Percentiles rank a stretch among this genome's conserved stretches.
phyloP scores from a whole-genome alignment of 2,329 filamentous ascomycete species.

The Samsoniella hepiali region DNA sequence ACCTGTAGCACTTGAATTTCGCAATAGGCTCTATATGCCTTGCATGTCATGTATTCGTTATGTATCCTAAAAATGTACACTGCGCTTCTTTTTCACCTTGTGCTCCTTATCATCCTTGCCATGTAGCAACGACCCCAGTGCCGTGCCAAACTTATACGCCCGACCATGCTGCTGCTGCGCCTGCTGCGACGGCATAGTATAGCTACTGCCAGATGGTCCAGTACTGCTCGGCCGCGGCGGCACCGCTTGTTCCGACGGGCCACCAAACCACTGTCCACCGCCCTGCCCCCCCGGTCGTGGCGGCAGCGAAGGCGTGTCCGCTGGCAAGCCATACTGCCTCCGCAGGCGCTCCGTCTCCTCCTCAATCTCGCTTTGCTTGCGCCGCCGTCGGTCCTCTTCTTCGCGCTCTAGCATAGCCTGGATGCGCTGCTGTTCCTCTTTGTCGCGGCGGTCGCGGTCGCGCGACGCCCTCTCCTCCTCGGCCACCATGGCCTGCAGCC shows the following conservation, averaged over 20 bases:
- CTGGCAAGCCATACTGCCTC: constrained; percentile 59
- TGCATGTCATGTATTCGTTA: not conserved
- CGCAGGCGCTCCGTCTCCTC: constrained; percentile 80
- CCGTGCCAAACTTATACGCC: constrained; percentile 16
- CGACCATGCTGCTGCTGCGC: constrained; percentile 16
- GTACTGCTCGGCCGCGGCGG: constrained; percentile 15
- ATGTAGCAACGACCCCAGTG: constrained; percentile 16
- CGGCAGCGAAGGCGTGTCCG: constrained; percentile 9
- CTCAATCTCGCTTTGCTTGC: constrained; percentile 58
- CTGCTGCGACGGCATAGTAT: constrained; percentile 4
- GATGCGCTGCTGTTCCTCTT: constrained; percentile 52
- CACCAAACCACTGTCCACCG: not conserved
- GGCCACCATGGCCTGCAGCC: constrained; percentile 56
- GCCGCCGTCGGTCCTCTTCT: constrained; percentile 52
- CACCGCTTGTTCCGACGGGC: constrained; percentile 6
- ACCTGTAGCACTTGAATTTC: not conserved
- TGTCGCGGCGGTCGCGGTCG: constrained; percentile 55
- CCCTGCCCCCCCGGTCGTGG: constrained; percentile 1
- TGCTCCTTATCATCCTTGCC: constrained; percentile 17
- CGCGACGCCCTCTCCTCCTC: constrained; percentile 50
- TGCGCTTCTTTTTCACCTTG: constrained; percentile 20
- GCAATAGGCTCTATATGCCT: too few species aligned
- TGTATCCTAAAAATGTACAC: constrained; percentile 15
- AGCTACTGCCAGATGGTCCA: constrained; percentile 1
- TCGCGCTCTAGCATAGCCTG: constrained; percentile 65